phyloP scores from a whole-genome alignment of 345 rosid species.

The Excoecaria agallocha region DNA sequence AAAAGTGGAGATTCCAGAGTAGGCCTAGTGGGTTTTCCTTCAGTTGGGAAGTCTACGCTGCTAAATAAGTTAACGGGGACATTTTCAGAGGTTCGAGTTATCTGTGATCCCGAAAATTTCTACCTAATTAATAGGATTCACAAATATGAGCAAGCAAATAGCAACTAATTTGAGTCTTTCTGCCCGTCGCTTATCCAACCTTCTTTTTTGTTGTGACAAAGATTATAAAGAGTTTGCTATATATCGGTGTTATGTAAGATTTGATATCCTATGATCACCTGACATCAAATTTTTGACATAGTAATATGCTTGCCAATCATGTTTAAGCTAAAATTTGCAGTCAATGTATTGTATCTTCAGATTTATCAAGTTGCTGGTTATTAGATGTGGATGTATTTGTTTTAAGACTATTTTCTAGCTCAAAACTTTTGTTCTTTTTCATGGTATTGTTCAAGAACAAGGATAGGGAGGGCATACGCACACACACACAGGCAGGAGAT shows the following conservation, averaged over 20 bases:
- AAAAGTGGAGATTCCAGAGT: constrained; percentile 97
- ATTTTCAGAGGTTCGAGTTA: constrained; percentile 74
- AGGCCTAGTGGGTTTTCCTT: constrained; percentile 95
- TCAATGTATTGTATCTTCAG: background rate
- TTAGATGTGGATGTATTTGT: background rate
- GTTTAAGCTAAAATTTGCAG: background rate
- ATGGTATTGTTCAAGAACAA: too few relatives aligned
- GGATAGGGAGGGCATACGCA: too few relatives aligned
- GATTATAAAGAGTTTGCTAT: background rate
- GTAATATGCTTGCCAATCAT: background rate
- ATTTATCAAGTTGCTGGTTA: background rate
- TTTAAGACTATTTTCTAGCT: background rate
- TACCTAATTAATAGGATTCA: background rate
- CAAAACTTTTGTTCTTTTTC: too few relatives aligned
- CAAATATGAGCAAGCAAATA: background rate
- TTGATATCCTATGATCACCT: background rate
- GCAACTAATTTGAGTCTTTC: background rate
- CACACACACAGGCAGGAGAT: too few relatives aligned
- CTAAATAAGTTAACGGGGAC: constrained; percentile 90
- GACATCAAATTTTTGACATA: background rate
- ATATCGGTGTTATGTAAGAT: background rate
- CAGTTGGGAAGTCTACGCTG: constrained; percentile 98
- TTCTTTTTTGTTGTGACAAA: background rate
- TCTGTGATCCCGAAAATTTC: background rate
- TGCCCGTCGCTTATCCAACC: too few relatives aligned